Base-by-base conservation (phyloP, 2,329 filamentous ascomycete species). In the Stagonosporopsis cucurbitacearum region DNA sequence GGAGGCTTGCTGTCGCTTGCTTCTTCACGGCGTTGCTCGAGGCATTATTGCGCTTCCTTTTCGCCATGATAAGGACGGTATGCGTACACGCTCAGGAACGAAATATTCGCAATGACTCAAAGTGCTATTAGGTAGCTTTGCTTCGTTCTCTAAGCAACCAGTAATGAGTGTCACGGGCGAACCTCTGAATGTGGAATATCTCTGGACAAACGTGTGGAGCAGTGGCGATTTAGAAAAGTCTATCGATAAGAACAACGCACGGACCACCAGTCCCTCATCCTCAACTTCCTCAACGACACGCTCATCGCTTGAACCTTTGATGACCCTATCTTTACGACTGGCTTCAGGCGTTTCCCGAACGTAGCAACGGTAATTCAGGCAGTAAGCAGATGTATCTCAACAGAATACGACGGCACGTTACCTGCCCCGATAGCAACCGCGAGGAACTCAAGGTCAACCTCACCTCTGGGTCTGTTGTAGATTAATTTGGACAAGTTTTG, bases 31-130 rank as follows among this genome's bases (percentile, higher is more conserved):
- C 58, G 39, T 62, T 65, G 20, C 57, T 36, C 26, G 62, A 58
- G 22, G 58, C 60, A 44, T 58, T 63, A 45, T 61, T 68, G 41
- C 66, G 66, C 61, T 71, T 71, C 17, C 65, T 62, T 60, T 71
- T 71, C 17, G 64, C 68, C 68, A 71, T 70, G 6, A 2, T n/a
- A 39, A 25, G 6, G 32, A 37, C 26, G 13, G 30, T 9, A 39
- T 39, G 9, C 8, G 23, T 12, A 2, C 19, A 28, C 19, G 7
- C 17, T 22, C 17, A n/a, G 9, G 23, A 6, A 4, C 19, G 17
- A 7, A 22, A 7, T n/a, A 13, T 12, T 25, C 28, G 4, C 4
- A 6, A 19, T 9, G 1, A 13, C 36, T 22, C 25, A 15, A 4
- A 20, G 8, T 15, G 25, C 28, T 15, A 15, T 33, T n/a, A 5